Base-by-base conservation (phyloP, 2,329 filamentous ascomycete genomes). In the Cladophialophora chaetospira region DNA sequence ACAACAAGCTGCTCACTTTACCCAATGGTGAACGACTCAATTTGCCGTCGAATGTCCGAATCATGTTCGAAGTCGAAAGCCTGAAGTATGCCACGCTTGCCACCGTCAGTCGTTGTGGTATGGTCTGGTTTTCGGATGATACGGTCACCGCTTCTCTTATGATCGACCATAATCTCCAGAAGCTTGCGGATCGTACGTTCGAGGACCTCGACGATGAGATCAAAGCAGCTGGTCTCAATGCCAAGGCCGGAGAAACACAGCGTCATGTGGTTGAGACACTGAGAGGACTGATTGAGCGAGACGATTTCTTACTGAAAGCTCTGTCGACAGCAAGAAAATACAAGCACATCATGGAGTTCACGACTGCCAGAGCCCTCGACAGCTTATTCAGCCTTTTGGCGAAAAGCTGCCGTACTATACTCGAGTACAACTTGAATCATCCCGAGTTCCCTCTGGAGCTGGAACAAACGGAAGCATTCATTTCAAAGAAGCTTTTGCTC, bases 111-210 rank as follows among this genome's bases (percentile, higher is more conserved):
- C 91, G 94, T 76, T 99, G 94, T 72, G 94, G 94, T 81, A 99
- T 99, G 94, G 95, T 99, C 11, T 99, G 94, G 94, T 99, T 97
- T 77, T 99, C 91, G 70, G 93, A 97, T 68, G 95, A 99, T 69
- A 97, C 92, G 25, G 93, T 99, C 36, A 93, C 91, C 28, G 84
- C 93, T 1, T 83, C 83, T 64, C 96, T 99, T 88, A 89, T 97
- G 85, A 88, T 97, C 36, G 81, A 85, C 61, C 90, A 97, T 73
- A 97, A 99, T 68, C 83, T 99, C 50, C 85, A 94, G 59, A 86
- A 87, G 44, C 83, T 99, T 35, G 87, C 88, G 65, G 88, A 85
- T 2, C 86, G 90, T 55, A 85, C 89, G 0, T 97, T 99, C 67
- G 94, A 99, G 68, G 94, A 99, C 66, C 79, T 99, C 29, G 94